A percentile compares a stretch with the other conserved stretches of the same genome.
Conservation (phyloP, 2,329 filamentous ascomycete genomes). For the Verticillium klebahnii region DNA sequence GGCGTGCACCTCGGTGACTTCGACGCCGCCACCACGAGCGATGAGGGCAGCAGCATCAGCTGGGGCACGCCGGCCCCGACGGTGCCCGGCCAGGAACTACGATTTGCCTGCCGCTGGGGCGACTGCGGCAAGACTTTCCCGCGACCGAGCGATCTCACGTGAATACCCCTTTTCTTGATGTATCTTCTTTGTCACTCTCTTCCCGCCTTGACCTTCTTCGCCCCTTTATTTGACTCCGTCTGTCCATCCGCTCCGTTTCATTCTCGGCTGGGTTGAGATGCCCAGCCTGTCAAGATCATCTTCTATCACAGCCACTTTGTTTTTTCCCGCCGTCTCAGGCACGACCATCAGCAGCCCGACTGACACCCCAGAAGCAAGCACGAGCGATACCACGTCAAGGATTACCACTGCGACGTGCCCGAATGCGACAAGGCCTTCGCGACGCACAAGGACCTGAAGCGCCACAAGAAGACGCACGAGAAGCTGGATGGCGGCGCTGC, state of each 20-base stretch:
- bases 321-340: not conserved
- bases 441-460: constrained; percentile 20
- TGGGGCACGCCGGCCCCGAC: not conserved
- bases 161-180: constrained; percentile 3
- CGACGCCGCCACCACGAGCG: constrained; percentile 2
- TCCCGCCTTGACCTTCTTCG: not conserved
- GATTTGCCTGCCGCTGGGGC: constrained; percentile 11
- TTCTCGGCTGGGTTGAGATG: not conserved
- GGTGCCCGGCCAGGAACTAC: not conserved
- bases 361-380: constrained; percentile 13
- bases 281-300: not conserved
- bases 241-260: not conserved
- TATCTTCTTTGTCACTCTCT: not conserved
- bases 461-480: constrained; percentile 15
- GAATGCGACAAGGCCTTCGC: constrained; percentile 17
- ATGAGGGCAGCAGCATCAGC: not conserved
- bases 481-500: constrained; percentile 12
- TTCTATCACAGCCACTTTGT: not conserved
- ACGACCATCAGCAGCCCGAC: not conserved
- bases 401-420: constrained; percentile 11
- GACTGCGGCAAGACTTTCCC: constrained; percentile 11
- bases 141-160: constrained; percentile 14
- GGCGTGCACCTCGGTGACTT: constrained; percentile 3
- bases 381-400: constrained; percentile 17
- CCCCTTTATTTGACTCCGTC: not conserved